Percentiles rank a stretch among this genome's conserved stretches.
Evolutionary conservation across 2,329 filamentous ascomycete genomes (phyloP).

Genomic region (Fusarium pseudonygamai): DNA sequence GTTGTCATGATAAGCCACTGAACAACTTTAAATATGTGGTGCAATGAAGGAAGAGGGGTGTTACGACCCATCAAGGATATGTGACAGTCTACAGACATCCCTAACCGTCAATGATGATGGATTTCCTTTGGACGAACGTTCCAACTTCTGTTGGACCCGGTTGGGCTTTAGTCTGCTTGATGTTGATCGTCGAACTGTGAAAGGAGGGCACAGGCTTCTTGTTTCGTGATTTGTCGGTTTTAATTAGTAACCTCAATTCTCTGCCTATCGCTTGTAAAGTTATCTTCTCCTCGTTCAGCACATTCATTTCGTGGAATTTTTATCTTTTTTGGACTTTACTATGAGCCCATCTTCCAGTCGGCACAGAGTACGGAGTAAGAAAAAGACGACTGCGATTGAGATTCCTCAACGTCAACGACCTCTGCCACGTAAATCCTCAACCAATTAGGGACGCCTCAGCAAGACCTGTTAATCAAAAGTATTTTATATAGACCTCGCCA

Average conservation of each 20-base stretch:
- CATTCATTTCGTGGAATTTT: not conserved
- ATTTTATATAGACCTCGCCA: not conserved
- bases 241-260: slow-evolving; percentile 9
- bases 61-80: not conserved
- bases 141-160: slow-evolving; percentile 7
- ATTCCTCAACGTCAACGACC: not conserved
- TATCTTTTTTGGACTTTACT: not conserved
- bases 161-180: slow-evolving; percentile 19
- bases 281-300: not conserved
- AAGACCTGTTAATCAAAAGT: not conserved
- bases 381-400: not conserved
- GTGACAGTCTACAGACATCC: not conserved
- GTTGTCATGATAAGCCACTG: slow-evolving; percentile 20
- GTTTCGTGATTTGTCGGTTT: slow-evolving; percentile 19
- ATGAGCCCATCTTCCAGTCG: not conserved
- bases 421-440: not conserved
- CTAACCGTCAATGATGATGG: slow-evolving; percentile 5
- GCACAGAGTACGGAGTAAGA: not conserved
- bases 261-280: slow-evolving; percentile 16
- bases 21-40: slow-evolving; percentile 32
- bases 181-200: slow-evolving; percentile 11
- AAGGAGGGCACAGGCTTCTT: slow-evolving; percentile 2
- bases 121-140: slow-evolving; percentile 12
- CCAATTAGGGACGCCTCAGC: not conserved
- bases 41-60: not conserved